Evolutionary conservation across 1,139 yeast genomes (phyloP).

Genomic region (Saccharomycopsis hybrid): DNA sequence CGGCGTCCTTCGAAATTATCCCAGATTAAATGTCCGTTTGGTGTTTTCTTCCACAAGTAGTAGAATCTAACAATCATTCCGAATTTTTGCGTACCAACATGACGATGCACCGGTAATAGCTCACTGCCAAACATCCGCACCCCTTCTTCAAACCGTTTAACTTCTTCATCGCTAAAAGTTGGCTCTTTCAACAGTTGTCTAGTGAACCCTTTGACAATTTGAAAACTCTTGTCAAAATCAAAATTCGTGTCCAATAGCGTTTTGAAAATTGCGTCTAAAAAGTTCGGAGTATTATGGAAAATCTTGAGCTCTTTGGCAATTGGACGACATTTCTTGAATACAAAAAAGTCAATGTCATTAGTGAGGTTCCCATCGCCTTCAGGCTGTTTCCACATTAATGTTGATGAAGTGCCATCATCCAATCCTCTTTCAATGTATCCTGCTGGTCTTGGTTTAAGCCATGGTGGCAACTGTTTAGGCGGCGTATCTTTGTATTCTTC

Average conservation of each 20-base stretch:
- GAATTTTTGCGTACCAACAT: slow-evolving; percentile 62
- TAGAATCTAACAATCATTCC: slow-evolving; percentile 80
- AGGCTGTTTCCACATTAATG: slow-evolving; percentile 60
- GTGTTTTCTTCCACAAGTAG: slow-evolving; percentile 87
- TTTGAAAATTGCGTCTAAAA: slow-evolving; percentile 63
- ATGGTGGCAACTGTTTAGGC: slow-evolving; percentile 52
- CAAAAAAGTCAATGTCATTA: slow-evolving; percentile 43
- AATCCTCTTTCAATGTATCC: slow-evolving; percentile 87
- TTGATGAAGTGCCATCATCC: slow-evolving; percentile 50
- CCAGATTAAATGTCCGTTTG: slow-evolving; percentile 71
- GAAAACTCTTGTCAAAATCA: slow-evolving; percentile 42
- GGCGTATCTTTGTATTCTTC: slow-evolving; percentile 36
- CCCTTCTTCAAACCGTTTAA: slow-evolving; percentile 66
- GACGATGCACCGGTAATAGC: slow-evolving; percentile 61
- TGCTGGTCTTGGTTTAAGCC: slow-evolving; percentile 74
- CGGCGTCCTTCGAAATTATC: slow-evolving; percentile 72
- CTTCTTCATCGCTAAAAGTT: slow-evolving; percentile 57
- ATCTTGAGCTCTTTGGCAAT: slow-evolving; percentile 49
- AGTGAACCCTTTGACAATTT: slow-evolving; percentile 38
- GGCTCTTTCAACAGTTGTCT: slow-evolving; percentile 68
- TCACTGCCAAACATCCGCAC: slow-evolving; percentile 75
- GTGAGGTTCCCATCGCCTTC: slow-evolving; percentile 32
- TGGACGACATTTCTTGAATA: slow-evolving; percentile 45
- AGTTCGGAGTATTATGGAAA: slow-evolving; percentile 59
- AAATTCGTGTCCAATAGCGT: slow-evolving; percentile 48